phyloP scores from a whole-genome alignment of 441 rosid genomes.

The Croton laevigatus region DNA sequence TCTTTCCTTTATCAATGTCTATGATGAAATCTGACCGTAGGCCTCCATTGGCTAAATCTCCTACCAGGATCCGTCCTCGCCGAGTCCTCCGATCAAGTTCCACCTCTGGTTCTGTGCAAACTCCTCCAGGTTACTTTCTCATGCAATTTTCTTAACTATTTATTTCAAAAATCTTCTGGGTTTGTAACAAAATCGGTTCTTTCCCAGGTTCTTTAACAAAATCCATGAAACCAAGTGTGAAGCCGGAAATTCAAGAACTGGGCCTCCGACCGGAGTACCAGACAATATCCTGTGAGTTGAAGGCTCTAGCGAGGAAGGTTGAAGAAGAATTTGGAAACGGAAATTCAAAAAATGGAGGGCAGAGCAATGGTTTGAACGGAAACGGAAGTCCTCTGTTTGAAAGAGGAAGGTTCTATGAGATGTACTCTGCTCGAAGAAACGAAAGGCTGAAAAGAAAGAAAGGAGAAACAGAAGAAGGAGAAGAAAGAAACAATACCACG shows the following conservation, averaged over 20 bases:
- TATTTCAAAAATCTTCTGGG: not conserved
- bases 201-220: slow-evolving; percentile 50
- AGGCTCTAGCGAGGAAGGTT: slow-evolving; percentile 56
- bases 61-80: slow-evolving; percentile 56
- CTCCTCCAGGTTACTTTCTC: slow-evolving; percentile 55
- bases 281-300: slow-evolving; percentile 63
- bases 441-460: slow-evolving; percentile 76
- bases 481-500: slow-evolving; percentile 1
- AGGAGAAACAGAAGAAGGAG: slow-evolving; percentile 25
- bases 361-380: slow-evolving; percentile 7
- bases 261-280: slow-evolving; percentile 54
- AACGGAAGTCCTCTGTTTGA: slow-evolving; percentile 47
- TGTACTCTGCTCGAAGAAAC: slow-evolving; percentile 75
- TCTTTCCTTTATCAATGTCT: slow-evolving; percentile 30
- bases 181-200: not conserved
- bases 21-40: slow-evolving; percentile 52
- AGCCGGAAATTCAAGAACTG: slow-evolving; percentile 29
- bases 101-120: slow-evolving; percentile 33
- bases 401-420: slow-evolving; percentile 84
- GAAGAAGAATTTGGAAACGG: slow-evolving; percentile 36
- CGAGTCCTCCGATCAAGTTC: slow-evolving; percentile 46
- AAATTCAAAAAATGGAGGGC: slow-evolving; percentile 6
- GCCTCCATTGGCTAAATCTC: slow-evolving; percentile 80
- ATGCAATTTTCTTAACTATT: not conserved
- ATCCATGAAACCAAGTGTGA: slow-evolving; percentile 40